Percentiles rank a stretch among this genome's conserved stretches.
These are phyloP conservation scores for Giardia muris DNA, from an alignment of 208 protist genomes.

Conservation along the genomic window DNA sequence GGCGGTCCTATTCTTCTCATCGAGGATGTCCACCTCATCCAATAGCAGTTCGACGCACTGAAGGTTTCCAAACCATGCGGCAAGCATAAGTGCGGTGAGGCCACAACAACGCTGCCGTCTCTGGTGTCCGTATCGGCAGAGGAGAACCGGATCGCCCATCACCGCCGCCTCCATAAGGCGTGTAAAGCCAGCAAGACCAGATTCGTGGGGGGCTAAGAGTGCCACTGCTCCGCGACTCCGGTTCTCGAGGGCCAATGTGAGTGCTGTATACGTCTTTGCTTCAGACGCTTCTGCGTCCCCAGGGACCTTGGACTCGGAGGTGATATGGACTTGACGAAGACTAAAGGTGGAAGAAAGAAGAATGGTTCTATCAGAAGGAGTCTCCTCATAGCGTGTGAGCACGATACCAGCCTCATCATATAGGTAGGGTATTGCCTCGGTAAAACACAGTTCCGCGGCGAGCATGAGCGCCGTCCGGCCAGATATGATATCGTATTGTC, in stretches of 20 bases:
- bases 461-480: background rate
- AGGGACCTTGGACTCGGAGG: no score
- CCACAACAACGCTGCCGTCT: background rate
- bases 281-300: no score
- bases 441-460: background rate
- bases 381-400: background rate
- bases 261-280: background rate
- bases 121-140: background rate
- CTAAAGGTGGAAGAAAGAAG: no score
- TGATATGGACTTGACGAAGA: no score
- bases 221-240: background rate
- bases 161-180: background rate
- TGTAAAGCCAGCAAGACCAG: background rate
- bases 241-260: background rate
- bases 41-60: background rate
- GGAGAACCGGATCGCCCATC: background rate
- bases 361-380: no score
- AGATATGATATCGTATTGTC: background rate
- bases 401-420: background rate
- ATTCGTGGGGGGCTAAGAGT: background rate
- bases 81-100: background rate
- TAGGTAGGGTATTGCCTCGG: background rate
- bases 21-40: background rate
- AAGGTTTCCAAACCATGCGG: background rate
- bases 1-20: background rate